Conservation (phyloP, 345 rosid species). For the Cardamine chenopodiifolia region DNA sequence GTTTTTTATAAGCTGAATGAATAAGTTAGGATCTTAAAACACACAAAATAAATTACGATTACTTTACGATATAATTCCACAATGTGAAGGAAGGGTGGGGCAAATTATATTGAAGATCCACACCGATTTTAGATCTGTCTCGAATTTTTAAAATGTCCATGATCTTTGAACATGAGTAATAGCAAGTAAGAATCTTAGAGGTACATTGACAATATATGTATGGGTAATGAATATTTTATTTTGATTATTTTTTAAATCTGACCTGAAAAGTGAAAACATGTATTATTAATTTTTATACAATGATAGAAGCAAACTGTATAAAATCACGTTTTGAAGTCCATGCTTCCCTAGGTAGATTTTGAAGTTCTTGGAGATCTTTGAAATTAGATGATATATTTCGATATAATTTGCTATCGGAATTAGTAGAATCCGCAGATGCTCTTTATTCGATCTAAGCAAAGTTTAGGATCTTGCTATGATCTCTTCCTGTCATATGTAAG, state of each 20-base stretch:
- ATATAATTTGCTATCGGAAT: background rate
- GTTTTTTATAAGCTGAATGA: no score
- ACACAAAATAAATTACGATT: background rate
- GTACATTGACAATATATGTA: background rate
- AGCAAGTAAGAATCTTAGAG: background rate
- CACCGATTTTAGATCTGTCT: constrained; percentile 16
- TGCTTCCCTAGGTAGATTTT: background rate
- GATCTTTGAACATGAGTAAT: background rate
- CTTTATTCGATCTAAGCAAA: background rate
- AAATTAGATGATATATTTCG: background rate
- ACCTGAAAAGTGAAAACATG: background rate
- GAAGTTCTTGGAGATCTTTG: background rate
- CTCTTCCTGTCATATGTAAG: background rate
- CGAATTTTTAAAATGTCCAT: constrained; percentile 8
- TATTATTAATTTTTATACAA: background rate
- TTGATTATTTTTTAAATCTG: constrained; percentile 3
- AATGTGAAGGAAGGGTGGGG: background rate
- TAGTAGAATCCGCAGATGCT: background rate
- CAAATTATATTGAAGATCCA: background rate
- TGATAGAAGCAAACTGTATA: background rate
- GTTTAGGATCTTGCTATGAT: background rate
- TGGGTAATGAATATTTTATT: background rate
- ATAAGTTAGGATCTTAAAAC: no score
- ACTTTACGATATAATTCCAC: background rate
- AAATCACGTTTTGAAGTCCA: constrained; percentile 5